Evolutionary conservation across 192 early-diverging fungal genomes (phyloP), one percentile per base, ranked within the genome.

Genomic region (Geranomyces michiganensis): DNA sequence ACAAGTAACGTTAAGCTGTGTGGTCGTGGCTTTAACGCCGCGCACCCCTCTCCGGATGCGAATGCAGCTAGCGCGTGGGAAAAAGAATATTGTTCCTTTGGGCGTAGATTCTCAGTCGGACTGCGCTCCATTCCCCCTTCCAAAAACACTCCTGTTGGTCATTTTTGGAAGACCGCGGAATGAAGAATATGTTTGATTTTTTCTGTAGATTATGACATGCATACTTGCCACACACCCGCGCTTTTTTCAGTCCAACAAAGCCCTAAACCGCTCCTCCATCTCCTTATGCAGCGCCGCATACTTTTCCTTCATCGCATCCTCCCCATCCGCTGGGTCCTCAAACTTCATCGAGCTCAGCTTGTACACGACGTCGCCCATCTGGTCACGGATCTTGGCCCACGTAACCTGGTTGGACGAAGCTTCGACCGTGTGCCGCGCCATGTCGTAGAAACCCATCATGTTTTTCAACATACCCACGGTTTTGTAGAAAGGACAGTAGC

Each of bases 281-380:
- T 99, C 96, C 67, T 92, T 92, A 78, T 92, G 78, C 63, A 99
- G 87, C 80, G 93, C 89, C 36, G 90, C 84, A 80, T 98, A 99
- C 76, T 90, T 84, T 73, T 94, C 95, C 46, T 85, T 85, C 72
- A 99, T 80, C 41, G 84, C 92, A 14, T 90, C 84, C 78, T 97
- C 92, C 60, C 98, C 96, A 79, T 99, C 96, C 51, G 88, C 93
- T 10, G 98, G 98, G 78, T 99, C 94, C 84, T 98, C 96, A 73
- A 99, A 98, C 87, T 99, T 99, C 98, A 99, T 99, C 32, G 94
- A 96, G 78, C 89, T 95, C 66, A 99, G 85, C 77, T 97, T 97
- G 84, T 99, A 96, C 59, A 97, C 76, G 53, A 97, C 80, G 67
- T 98, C 98, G 47, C 90, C 84, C 85, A 98, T 87, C n/a, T 80